These are phyloP conservation scores for Apiospora kogelbergensis DNA, from an alignment of 2,329 filamentous ascomycete genomes.

Conservation along the genomic window DNA sequence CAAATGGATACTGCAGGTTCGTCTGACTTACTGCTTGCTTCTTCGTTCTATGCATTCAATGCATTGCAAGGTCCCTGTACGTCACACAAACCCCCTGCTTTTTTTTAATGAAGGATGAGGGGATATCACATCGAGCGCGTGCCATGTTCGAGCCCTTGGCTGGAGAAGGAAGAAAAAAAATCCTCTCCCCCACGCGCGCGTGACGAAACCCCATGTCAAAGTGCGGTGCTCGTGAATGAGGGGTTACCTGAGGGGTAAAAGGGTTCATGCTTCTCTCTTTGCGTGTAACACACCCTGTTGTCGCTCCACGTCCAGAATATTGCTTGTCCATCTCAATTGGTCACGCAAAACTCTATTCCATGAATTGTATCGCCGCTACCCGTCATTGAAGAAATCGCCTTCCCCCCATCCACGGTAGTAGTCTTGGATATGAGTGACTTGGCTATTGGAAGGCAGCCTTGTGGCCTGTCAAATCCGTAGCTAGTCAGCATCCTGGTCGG, in stretches of 20 bases:
- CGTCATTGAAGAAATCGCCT: neutral
- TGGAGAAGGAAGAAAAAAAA: neutral
- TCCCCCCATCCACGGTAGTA: neutral
- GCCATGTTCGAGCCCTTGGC: conserved; percentile 19
- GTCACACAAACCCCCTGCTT: neutral
- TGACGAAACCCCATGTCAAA: conserved; percentile 1
- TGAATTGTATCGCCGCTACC: neutral
- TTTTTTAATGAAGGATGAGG: conserved; percentile 14
- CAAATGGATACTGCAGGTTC: conserved; percentile 6
- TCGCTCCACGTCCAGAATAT: neutral
- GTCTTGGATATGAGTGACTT: neutral
- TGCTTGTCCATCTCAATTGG: neutral
- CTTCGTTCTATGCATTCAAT: neutral
- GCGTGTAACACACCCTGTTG: neutral
- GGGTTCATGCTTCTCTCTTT: neutral
- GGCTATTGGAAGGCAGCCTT: neutral
- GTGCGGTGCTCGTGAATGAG: neutral
- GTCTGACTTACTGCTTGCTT: neutral
- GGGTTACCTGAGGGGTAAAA: conserved; percentile 8
- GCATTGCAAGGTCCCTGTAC: neutral
- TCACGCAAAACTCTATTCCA: neutral
- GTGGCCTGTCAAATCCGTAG: neutral
- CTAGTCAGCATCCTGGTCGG: conserved; percentile 1
- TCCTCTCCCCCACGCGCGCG: neutral
- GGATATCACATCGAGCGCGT: conserved; percentile 14